These are phyloP conservation scores for Mucor irregularis DNA, from an alignment of 371 early-diverging fungal species.

Conservation along the genomic window DNA sequence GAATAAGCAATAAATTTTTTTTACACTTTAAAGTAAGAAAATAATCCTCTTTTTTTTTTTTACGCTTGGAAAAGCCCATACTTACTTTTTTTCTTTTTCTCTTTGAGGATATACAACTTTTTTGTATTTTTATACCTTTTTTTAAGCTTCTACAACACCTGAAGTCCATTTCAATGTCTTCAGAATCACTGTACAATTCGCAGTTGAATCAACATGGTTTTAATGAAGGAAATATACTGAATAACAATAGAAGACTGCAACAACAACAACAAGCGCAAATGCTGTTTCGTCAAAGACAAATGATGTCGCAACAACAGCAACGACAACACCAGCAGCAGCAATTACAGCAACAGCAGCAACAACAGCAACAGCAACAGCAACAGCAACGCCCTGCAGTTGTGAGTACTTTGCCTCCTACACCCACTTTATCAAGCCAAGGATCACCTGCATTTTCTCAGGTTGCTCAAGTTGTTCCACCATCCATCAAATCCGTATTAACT, in stretches of 20 bases:
- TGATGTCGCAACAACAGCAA: background rate
- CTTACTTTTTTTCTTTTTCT: background rate
- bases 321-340: too few species aligned
- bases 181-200: background rate
- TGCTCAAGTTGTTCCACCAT: background rate
- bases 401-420: background rate
- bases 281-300: background rate
- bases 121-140: background rate
- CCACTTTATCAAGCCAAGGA: background rate
- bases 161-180: background rate
- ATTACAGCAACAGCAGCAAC: slow-evolving; percentile 2
- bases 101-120: too few species aligned
- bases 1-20: too few species aligned
- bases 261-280: slow-evolving; percentile 2
- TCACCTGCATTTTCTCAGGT: background rate
- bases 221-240: background rate
- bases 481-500: background rate
- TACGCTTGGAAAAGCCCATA: too few species aligned
- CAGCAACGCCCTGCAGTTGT: background rate
- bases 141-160: background rate
- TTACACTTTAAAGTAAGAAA: too few species aligned
- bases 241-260: background rate
- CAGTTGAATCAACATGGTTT: too few species aligned
- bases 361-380: background rate
- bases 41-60: too few species aligned